Conservation (phyloP, 2,329 filamentous ascomycete genomes). For the Epichloe scottii region DNA sequence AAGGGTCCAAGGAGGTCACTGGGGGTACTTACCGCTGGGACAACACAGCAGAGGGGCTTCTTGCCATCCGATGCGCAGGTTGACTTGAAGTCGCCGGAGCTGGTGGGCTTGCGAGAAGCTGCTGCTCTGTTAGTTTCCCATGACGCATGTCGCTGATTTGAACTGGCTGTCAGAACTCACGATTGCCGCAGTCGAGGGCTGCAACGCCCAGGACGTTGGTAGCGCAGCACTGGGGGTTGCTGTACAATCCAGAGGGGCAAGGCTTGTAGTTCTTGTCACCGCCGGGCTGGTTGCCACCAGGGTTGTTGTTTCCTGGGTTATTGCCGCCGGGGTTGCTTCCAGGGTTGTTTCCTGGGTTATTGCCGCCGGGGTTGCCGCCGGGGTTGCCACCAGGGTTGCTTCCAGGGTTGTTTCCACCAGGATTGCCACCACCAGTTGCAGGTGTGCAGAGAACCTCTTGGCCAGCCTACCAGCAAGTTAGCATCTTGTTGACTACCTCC, state of each 20-base stretch:
- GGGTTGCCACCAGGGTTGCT: not conserved
- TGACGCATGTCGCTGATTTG: not conserved
- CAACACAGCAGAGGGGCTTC: slow-evolving; percentile 7
- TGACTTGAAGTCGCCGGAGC: slow-evolving; percentile 2
- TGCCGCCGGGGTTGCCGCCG: not conserved
- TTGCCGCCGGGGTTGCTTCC: not conserved
- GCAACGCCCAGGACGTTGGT: slow-evolving; percentile 3
- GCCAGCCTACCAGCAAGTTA: not conserved
- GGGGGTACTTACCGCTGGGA: slow-evolving; percentile 6
- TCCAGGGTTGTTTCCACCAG: not conserved
- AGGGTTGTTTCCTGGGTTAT: not conserved
- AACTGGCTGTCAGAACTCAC: slow-evolving; percentile 3
- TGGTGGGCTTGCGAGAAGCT: slow-evolving; percentile 1
- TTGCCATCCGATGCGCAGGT: slow-evolving; percentile 1
- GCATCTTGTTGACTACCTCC: not conserved
- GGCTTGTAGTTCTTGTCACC: not conserved
- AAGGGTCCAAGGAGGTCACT: not conserved
- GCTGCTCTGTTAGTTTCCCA: not conserved
- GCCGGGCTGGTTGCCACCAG: not conserved
- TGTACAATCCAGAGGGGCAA: slow-evolving; percentile 5
- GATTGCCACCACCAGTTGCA: not conserved
- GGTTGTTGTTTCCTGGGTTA: not conserved
- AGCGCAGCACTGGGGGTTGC: slow-evolving; percentile 8
- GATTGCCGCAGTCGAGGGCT: slow-evolving; percentile 5
- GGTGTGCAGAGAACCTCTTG: not conserved